Percentiles rank a stretch among this genome's conserved stretches.
Evolutionary conservation across 495 filamentous ascomycete species (phyloP).

Genomic region (Tuber brumale): DNA sequence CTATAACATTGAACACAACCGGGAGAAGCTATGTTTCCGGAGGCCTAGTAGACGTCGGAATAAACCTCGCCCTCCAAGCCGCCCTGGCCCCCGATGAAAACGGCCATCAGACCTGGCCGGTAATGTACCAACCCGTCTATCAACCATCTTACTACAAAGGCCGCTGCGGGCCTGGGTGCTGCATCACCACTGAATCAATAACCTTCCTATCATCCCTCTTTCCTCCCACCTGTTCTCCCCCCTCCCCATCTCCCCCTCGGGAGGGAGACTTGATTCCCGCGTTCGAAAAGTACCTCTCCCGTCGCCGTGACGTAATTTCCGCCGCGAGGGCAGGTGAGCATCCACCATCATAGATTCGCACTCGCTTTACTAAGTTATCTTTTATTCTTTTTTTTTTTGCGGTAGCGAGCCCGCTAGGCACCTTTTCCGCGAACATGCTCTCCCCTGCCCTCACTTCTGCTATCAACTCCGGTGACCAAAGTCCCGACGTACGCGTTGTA

Average conservation of each 20-base stretch:
- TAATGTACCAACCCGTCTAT: constrained; percentile 21
- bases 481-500: not conserved
- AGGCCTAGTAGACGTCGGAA: constrained; percentile 56
- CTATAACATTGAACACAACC: not conserved
- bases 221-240: not conserved
- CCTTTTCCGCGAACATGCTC: not conserved
- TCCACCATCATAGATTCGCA: not conserved
- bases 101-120: not conserved
- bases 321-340: not conserved
- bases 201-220: constrained; percentile 12
- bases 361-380: not conserved
- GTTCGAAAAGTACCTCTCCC: not conserved
- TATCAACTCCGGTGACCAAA: not conserved
- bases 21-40: constrained; percentile 2
- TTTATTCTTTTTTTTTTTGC: not conserved
- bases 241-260: not conserved
- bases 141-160: constrained; percentile 7
- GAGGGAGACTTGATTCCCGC: not conserved
- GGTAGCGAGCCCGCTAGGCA: not conserved
- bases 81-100: not conserved
- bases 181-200: constrained; percentile 15
- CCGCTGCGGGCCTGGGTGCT: constrained; percentile 12
- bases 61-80: constrained; percentile 57
- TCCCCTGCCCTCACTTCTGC: not conserved
- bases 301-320: not conserved